These are phyloP conservation scores for Akanthomyces muscarius DNA, from an alignment of 2,329 filamentous ascomycete genomes.

Conservation along the genomic window DNA sequence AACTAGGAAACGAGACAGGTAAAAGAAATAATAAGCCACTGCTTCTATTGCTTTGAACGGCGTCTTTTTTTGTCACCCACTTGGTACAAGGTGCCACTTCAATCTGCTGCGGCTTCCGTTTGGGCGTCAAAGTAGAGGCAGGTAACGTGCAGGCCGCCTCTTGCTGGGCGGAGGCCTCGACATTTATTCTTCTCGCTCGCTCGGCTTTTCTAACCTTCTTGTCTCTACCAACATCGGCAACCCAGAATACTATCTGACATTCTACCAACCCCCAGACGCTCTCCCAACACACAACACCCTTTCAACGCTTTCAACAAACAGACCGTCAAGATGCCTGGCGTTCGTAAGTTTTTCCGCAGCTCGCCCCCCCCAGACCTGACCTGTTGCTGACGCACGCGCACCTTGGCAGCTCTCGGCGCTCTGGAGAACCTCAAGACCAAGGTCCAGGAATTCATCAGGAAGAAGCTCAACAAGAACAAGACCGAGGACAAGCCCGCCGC, in stretches of 20 bases:
- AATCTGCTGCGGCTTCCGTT: constrained; percentile 5
- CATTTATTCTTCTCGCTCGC: constrained; percentile 2
- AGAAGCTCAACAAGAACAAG: constrained; percentile 37
- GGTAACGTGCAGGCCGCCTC: constrained; percentile 13
- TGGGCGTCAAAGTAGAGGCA: constrained; percentile 1
- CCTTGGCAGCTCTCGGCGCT: constrained; percentile 41
- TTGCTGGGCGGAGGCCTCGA: constrained; percentile 10
- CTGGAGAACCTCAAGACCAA: constrained; percentile 54
- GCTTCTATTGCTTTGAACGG: no score
- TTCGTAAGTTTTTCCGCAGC: constrained; percentile 40
- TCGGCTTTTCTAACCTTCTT: background rate
- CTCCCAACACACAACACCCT: constrained; percentile 20
- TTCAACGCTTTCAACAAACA: background rate
- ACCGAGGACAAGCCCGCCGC: constrained; percentile 23
- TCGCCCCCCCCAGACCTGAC: background rate
- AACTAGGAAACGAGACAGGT: no score
- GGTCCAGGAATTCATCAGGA: constrained; percentile 51
- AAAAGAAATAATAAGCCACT: no score
- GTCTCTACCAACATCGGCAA: constrained; percentile 8
- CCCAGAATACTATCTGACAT: constrained; percentile 13
- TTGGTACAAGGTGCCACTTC: background rate
- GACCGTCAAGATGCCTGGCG: constrained; percentile 44
- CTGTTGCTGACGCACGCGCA: background rate
- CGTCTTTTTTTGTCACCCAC: no score
- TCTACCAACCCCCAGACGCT: background rate